Evolutionary conservation across 208 protist genomes (phyloP).

Genomic region (Crithidia acanthocephali): DNA sequence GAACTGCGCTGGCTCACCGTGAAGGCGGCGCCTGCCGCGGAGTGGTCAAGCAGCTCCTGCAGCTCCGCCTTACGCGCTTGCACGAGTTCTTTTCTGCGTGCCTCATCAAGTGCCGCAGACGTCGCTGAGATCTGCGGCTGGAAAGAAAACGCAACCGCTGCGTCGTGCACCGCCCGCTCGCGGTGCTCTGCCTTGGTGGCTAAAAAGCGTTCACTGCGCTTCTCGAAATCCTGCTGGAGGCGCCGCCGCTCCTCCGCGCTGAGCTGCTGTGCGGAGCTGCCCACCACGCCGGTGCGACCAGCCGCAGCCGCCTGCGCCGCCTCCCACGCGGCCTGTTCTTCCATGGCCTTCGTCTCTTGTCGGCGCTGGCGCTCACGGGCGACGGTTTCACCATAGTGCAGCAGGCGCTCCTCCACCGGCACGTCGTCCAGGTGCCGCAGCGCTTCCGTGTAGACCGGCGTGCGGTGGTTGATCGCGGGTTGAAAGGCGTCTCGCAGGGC

Average conservation of each 20-base stretch:
- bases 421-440: slow-evolving; percentile 29
- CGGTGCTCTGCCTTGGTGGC: slow-evolving; percentile 43
- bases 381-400: slow-evolving; percentile 74
- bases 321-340: slow-evolving; percentile 23
- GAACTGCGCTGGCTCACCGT: not conserved
- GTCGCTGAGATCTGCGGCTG: slow-evolving; percentile 65
- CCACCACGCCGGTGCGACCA: not conserved
- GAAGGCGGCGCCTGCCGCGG: not conserved
- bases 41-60: slow-evolving; percentile 12
- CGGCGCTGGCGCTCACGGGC: slow-evolving; percentile 34
- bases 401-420: slow-evolving; percentile 75
- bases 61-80: slow-evolving; percentile 5
- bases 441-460: slow-evolving; percentile 15
- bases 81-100: slow-evolving; percentile 1
- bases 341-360: slow-evolving; percentile 38
- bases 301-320: slow-evolving; percentile 1
- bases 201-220: slow-evolving; percentile 46
- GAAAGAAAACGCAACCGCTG: slow-evolving; percentile 45
- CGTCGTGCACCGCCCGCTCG: slow-evolving; percentile 26
- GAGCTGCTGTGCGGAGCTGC: not conserved
- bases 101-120: slow-evolving; percentile 64
- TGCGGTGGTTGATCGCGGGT: slow-evolving; percentile 53
- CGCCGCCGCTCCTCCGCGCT: slow-evolving; percentile 21
- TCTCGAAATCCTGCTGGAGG: slow-evolving; percentile 46
- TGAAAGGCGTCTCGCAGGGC: slow-evolving; percentile 48